Base-by-base conservation (phyloP, 306 rosid genomes). In the Rosa persica region DNA sequence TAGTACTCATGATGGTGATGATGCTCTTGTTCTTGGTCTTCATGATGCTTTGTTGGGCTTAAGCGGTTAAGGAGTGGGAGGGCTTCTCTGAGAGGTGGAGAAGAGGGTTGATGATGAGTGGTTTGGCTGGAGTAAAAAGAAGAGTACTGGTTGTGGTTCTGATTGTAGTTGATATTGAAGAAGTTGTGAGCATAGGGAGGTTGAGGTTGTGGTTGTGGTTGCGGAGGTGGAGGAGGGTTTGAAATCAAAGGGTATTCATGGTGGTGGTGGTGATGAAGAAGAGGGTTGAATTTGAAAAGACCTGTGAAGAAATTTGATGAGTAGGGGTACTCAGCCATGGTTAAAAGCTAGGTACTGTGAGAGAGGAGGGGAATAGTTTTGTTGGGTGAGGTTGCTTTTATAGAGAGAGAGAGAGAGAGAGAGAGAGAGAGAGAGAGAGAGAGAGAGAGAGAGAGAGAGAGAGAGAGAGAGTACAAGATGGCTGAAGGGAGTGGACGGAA, bases 11-110 rank as follows among this genome's bases (percentile, higher is more conserved):
- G 43, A 3, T 64, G 69, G 17, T 12, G 77, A 34, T 70, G 13
- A 2, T 25, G 57, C 17, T 10, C 39, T 10, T 27, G 23, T 25
- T 70, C 49, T 19, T 57, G 71, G 12, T 75, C 48, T 0, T 80
- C 77, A 7, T 79, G 57, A 8, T 71, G 75, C 16, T 80, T 89
- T 5, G 93, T 42, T 2, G 94, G 92, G 80, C 83, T 87, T 6
- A 89, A 78, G 77, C 79, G 46, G 47, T 79, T 74, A 1, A 92
- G 70, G 49, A 94, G 97, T 2, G 97, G 98, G 12, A 92, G 97
- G 42, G 94, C 97, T 79, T 90, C 88, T 68, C 90, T 84, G 42
- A 92, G 86, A 70, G 98, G 98, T 44, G 98, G 98, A 0, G 97
- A 94, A 7, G 96, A 93, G 90, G 72, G 84, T 7, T 74, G 16